phyloP scores from a whole-genome alignment of 2,329 filamentous ascomycete species.

The Coniochaeta sp. region DNA sequence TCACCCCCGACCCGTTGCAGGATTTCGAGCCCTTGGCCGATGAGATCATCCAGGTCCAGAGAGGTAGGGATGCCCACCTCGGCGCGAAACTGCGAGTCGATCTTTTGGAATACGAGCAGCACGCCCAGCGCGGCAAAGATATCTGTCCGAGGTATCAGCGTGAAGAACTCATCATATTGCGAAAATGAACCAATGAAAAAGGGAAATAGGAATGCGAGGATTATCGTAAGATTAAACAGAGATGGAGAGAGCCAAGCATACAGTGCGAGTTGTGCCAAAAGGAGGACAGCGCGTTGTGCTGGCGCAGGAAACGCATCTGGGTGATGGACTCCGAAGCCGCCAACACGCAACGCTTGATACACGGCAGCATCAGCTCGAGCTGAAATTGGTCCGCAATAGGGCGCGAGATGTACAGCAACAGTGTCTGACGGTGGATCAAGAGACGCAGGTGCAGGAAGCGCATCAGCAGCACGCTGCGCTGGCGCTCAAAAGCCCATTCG shows the following conservation, averaged over 20 bases:
- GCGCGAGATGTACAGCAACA: background rate
- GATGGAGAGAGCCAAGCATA: background rate
- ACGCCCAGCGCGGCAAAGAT: background rate
- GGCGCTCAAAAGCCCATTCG: background rate
- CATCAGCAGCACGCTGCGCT: background rate
- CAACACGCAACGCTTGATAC: slow-evolving; percentile 1
- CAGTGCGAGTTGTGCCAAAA: background rate
- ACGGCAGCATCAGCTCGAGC: background rate
- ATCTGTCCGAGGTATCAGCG: background rate
- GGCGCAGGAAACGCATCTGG: background rate
- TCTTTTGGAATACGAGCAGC: background rate
- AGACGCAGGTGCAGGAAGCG: background rate
- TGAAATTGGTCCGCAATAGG: background rate
- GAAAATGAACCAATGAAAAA: background rate
- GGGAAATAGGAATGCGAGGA: background rate
- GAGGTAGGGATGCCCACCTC: background rate
- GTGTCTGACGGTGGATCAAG: background rate
- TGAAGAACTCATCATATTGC: background rate
- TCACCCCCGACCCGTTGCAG: slow-evolving; percentile 3
- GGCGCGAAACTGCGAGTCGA: background rate
- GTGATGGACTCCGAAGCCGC: background rate
- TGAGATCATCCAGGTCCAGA: background rate
- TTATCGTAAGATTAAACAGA: background rate
- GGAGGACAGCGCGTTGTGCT: background rate
- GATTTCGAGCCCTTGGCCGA: background rate